Conservation (phyloP, 495 filamentous ascomycete species). For the Penicillium cataractarum region DNA sequence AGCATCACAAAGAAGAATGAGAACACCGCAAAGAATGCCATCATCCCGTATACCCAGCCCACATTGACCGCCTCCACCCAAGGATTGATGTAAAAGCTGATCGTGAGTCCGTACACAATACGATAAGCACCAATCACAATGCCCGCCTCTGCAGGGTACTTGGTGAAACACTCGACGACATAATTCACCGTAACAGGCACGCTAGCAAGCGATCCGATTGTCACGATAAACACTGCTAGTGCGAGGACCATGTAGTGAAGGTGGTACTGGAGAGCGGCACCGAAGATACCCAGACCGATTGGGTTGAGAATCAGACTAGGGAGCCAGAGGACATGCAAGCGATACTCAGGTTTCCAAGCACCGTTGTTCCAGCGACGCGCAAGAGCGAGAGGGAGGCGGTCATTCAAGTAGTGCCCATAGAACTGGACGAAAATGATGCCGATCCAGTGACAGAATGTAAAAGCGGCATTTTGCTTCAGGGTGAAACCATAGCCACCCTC, state of each 20-base stretch:
- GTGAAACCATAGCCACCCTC: constrained; percentile 55
- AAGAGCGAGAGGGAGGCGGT: constrained; percentile 48
- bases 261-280: constrained; percentile 50
- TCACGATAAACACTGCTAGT: constrained; percentile 47
- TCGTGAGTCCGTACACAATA: constrained; percentile 45
- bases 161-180: constrained; percentile 50
- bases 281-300: constrained; percentile 53
- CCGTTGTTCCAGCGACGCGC: constrained; percentile 38
- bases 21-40: constrained; percentile 50
- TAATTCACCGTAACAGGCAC: constrained; percentile 55
- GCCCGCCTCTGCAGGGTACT: constrained; percentile 45
- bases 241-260: constrained; percentile 53
- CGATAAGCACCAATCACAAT: constrained; percentile 47
- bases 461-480: constrained; percentile 48
- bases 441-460: constrained; percentile 54
- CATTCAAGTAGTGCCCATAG: constrained; percentile 48
- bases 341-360: constrained; percentile 56
- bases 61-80: constrained; percentile 50
- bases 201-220: constrained; percentile 40
- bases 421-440: constrained; percentile 46
- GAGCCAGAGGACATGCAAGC: constrained; percentile 51
- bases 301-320: constrained; percentile 50
- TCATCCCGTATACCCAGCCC: constrained; percentile 58
- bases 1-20: constrained; percentile 41
- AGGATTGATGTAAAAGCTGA: constrained; percentile 52